Evolutionary conservation across 768 basidiomycete genomes (phyloP), one percentile per base, ranked within the genome.

Genomic region (Rubroboletus satanas): DNA sequence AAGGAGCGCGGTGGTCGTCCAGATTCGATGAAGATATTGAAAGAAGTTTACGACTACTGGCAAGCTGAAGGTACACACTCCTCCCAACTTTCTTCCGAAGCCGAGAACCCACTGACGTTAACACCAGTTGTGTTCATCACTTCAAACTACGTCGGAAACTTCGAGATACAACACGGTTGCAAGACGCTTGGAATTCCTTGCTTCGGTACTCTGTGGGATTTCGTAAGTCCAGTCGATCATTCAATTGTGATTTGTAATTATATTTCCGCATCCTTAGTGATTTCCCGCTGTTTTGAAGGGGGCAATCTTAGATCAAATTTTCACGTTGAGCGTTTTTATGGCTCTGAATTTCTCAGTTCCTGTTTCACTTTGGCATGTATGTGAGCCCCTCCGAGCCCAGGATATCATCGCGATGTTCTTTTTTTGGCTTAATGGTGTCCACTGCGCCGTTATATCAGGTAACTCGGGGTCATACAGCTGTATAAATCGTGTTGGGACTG

Each of bases 141-240:
- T 8, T 90, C 88, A n/a, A 91, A 91, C 73, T 85, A 79, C 62
- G 77, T 83, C 38, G 88, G 88, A 29, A 90, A 91, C 69, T 75
- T 79, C 14, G 88, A 91, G 63, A 85, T 91, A 56, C 89, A 88
- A 80, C 76, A 86, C 66, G 88, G 87, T 21, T 90, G 83, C 74
- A 88, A 84, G 69, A 78, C 78, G 59, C 80, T 79, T 48, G 82
- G 82, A 26, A 86, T 86, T 61, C 85, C 84, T 39, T 80, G 79
- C 42, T 84, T 83, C 60, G 85, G 85, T 53, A 86, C 85, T 14
- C 74, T 87, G 29, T 87, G 85, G 85, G 85, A 87, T 70, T 87
- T 87, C 71, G 79, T 72, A 64, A 64, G 63, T 66, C 32, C 11
- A 17, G 38, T 54, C 56, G 49, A 47, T 51, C 55, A 43, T 37